phyloP scores from a whole-genome alignment of 176 grass and related monocot genomes.

The Pharus latifolius region DNA sequence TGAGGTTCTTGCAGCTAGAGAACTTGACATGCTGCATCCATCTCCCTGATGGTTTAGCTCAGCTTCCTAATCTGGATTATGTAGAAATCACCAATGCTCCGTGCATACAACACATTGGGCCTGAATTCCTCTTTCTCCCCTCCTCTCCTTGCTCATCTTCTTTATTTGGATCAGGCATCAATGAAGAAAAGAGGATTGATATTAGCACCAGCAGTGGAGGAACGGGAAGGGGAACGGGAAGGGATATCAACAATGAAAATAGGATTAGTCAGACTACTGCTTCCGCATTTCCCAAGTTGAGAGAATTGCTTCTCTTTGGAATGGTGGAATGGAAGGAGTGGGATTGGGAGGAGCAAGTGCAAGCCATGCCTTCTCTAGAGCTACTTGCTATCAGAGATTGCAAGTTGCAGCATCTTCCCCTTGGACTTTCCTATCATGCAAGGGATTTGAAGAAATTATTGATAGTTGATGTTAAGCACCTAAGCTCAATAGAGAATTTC shows the following conservation, averaged over 20 bases:
- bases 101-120: neutral
- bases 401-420: neutral
- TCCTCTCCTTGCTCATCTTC: too few relatives aligned
- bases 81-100: neutral
- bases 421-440: neutral
- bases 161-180: too few relatives aligned
- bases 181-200: too few relatives aligned
- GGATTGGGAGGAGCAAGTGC: too few relatives aligned
- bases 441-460: neutral
- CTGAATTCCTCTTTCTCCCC: too few relatives aligned
- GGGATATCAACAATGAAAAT: too few relatives aligned
- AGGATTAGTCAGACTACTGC: too few relatives aligned
- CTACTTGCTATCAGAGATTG: neutral
- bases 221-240: too few relatives aligned
- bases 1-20: too few relatives aligned
- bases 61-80: neutral
- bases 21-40: too few relatives aligned
- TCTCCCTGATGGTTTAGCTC: neutral
- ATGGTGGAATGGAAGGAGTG: constrained; percentile 1
- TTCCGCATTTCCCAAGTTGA: neutral
- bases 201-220: too few relatives aligned
- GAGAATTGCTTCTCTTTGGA: too few relatives aligned
- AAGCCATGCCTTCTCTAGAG: neutral
- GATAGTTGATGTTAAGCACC: neutral
- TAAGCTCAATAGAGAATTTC: neutral